Base-by-base conservation (phyloP, 768 basidiomycete genomes). In the Hypholoma fasciculare region DNA sequence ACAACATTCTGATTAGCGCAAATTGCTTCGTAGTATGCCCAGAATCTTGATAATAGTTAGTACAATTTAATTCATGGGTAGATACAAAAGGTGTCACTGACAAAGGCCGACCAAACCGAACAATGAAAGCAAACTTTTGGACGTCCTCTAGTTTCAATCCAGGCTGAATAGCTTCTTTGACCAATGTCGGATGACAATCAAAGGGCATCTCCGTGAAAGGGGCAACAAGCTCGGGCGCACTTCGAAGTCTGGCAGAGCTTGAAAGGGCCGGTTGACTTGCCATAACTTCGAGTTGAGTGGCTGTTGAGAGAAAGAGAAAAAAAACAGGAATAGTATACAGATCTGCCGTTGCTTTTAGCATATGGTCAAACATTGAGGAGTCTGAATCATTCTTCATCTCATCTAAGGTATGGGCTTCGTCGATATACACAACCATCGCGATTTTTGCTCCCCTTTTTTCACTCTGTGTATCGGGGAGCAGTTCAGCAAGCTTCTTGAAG, bases 181-280 rank as follows among this genome's bases (percentile, higher is more conserved):
- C 36, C 46, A 34, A 6, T 40, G 37, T 30, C 30, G 47, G 50
- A 51, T 57, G 48, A 27, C 60, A 63, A 47, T 63, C 62, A 38
- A 63, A 63, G 4, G 62, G 62, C 53, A 57, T 63, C 46, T 61
- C 62, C 6, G 63, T 64, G 38, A 54, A 43, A 8, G 52, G 49
- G 4, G 49, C 49, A 34, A 51, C 16, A 36, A 51, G 49, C 23
- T 51, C 27, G 16, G 30, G 6, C 4, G 27, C 16, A 30, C 23
- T 16, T 37, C 16, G 12, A 38, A 51, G 36, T 51, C 49, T 51
- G 26, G 49, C 23, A 16, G 49, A 51, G 12, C 13, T 51, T 36
- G 23, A 36, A 34, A 51, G 49, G 16, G 1, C 49, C 37, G 27
- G 26, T 9, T 51, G 49, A 36, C 14, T 34, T 5, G 49, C 27